Evolutionary conservation across 78 protist species (phyloP).

Genomic region (Acrasis kona): DNA sequence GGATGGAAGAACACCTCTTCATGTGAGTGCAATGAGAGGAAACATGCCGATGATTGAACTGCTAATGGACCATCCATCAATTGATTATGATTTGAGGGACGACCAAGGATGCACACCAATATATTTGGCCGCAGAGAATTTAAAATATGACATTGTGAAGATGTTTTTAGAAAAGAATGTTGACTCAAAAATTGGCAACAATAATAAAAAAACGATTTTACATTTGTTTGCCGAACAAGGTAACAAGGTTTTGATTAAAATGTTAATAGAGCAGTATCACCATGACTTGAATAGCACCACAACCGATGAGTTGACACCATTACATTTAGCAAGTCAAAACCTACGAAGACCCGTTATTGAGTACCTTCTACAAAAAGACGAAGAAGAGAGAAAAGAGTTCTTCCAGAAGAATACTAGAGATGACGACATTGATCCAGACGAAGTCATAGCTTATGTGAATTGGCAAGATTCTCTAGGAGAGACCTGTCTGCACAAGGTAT

Average conservation of each 20-base stretch:
- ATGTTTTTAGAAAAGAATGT: neutral
- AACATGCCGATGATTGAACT: neutral
- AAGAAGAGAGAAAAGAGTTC: neutral
- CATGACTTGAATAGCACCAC: neutral
- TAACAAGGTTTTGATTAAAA: neutral
- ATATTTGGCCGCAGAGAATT: neutral
- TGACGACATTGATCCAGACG: neutral
- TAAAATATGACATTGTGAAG: neutral
- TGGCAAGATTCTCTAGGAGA: constrained; percentile 1
- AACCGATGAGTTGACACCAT: neutral
- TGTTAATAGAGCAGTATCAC: neutral
- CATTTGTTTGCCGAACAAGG: neutral
- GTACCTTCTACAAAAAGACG: neutral
- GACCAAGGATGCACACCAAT: neutral
- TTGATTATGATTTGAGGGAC: neutral
- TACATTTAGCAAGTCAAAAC: neutral
- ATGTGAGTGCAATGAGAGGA: neutral
- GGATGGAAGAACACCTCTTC: neutral
- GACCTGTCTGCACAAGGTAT: neutral
- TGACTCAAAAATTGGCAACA: neutral
- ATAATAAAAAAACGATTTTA: neutral
- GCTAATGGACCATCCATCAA: neutral
- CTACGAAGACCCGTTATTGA: neutral
- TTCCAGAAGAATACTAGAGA: neutral
- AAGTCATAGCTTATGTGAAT: neutral